phyloP scores from a whole-genome alignment of 768 basidiomycete genomes.

The Tylopilus subfusipes region DNA sequence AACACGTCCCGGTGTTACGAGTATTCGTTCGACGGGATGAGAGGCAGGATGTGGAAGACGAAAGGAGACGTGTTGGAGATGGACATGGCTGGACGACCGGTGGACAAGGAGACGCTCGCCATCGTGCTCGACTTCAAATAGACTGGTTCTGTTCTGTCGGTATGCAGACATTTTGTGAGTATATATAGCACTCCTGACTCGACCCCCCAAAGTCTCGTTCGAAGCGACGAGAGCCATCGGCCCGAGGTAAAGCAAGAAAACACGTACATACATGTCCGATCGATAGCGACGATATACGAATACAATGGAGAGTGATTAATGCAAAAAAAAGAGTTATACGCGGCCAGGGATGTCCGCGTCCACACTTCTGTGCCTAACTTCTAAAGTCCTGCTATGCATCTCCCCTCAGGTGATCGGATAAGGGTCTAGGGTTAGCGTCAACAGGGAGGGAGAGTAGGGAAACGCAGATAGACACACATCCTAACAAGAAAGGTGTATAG shows the following conservation, averaged over 20 bases:
- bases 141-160: background rate
- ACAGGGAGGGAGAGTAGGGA: background rate
- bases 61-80: constrained; percentile 2
- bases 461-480: constrained; percentile 1
- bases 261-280: background rate
- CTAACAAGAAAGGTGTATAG: background rate
- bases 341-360: constrained; percentile 1
- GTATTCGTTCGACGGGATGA: constrained; percentile 9
- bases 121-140: constrained; percentile 15
- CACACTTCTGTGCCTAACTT: background rate
- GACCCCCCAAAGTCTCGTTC: background rate
- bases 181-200: background rate
- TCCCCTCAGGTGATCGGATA: background rate
- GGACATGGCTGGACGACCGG: background rate
- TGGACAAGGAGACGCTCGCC: constrained; percentile 6
- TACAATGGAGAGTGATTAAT: background rate
- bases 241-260: background rate
- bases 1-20: constrained; percentile 1
- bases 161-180: too few species aligned
- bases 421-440: constrained; percentile 2
- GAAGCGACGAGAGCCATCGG: background rate
- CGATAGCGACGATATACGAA: background rate
- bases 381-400: background rate
- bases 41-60: constrained; percentile 15
- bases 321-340: constrained; percentile 2